Evolutionary conservation across 2,329 filamentous ascomycete genomes (phyloP), one percentile per base, ranked within the genome.

Genomic region (Rosellinia necatrix): DNA sequence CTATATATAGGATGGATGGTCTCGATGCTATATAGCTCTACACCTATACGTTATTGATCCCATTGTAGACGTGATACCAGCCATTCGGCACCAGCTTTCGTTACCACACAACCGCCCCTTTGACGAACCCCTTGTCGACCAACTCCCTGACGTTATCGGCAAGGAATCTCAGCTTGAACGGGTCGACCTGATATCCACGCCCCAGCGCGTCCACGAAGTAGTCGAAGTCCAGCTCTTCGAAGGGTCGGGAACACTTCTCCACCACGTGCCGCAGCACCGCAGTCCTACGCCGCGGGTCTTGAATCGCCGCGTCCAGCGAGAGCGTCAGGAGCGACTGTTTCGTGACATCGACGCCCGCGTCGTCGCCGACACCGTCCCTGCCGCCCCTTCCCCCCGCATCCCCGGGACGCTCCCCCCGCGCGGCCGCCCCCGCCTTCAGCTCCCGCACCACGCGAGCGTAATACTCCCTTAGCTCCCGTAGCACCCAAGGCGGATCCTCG

Each of bases 241-340:
- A 59, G 5, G 52, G 13, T 6, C 58, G 56, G 3, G 64, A 67
- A 46, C 63, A 66, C 38, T 65, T 67, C 42, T 63, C 60, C 27
- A 67, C 13, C 13, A 68, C 49, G 17, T 56, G 59, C 37, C 64
- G 46, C 15, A 69, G 42, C 10, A 61, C 48, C 8, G 61, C 59
- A 9, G 40, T 37, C 29, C 64, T 62, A 25, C 60, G 65, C 29
- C 66, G 56, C 5, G 67, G 66, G 24, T 68, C 64, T 7, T 49
- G 59, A 9, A 49, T 64, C 25, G 67, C 67, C 15, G 51, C 52
- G 24, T 64, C 62, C 17, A 69, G 52, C 29, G 55, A 60, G 2
- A 69, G 59, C 24, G 64, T 44, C 32, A 69, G 46, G 24, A 67
- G 54, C 4, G 66, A 67, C 37, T 66, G 63, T 15, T 55, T 64